Base-by-base conservation (phyloP, 148 eudicot species). In the Vaccinium myrtillus region DNA sequence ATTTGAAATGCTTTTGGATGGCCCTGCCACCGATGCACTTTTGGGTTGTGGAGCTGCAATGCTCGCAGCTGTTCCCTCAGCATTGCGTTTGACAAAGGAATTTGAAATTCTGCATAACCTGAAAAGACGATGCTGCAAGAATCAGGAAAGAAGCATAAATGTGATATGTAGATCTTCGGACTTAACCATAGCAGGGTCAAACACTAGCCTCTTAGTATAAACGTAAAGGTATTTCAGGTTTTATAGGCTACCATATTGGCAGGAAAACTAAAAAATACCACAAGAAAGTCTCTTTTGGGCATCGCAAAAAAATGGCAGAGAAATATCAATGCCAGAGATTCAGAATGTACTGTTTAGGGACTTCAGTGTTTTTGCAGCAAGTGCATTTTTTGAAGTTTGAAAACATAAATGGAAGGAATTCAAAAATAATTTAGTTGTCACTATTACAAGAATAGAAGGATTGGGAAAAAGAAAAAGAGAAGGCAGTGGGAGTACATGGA, bases 91-190 rank as follows among this genome's bases (percentile, higher is more conserved):
- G 85, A 97, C 95, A 77, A 84, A 91, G 85, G 93, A 88, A 90
- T 93, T 97, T 83, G 90, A 91, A 85, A 97, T 91, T 76, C 98
- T 96, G 86, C 96, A 92, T 76, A 95, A 95, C 93, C 99, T 97
- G 88, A 85, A 77, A 46, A 80, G 65, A 65, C 53, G 63, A 83
- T 55, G 16, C 27, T 70, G 18, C 39, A 78, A 81, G 69, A 30
- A 81, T 51, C 21, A 53, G 10, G 53, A 75, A n/a, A 81, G 19
- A 79, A 54, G 30, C 39, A 71, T n/a, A 79, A 21, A 70, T 32
- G 32, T 2, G 61, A 8, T 75, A 61, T 19, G 50, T 75, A 21
- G 56, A 75, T 51, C 2, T 7, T 46, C 14, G 4, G 27, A 43
- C 73, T 39, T 7, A 32, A 32, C 67, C 8, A 30, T 27, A 78